Evolutionary conservation across 257 asterid species (phyloP), one percentile per base, ranked within the genome.

Genomic region (Echium plantagineum): DNA sequence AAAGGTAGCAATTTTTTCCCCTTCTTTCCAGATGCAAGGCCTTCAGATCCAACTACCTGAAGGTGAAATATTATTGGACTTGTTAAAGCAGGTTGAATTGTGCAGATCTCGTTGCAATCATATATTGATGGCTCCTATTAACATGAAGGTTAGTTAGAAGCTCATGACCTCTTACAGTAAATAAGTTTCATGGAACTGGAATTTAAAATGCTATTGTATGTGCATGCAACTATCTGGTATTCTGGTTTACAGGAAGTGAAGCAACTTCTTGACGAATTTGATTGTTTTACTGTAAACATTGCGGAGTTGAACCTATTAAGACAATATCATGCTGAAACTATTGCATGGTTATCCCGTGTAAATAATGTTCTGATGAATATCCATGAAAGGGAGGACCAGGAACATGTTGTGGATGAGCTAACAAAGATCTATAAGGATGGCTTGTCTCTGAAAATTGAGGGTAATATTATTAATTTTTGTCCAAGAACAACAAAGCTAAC

Each of bases 11-110:
- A 26, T 2, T 28, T 53, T 21, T 62, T 22, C 57, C 57, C 64
- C 58, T 58, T 68, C 22, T 66, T 75, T 66, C 60, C 70, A 90
- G 96, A 75, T 71, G 28, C 57, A 66, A 73, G 89, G 79, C 63
- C 83, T 83, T 71, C 78, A 83, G 67, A 71, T 80, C 71, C 80
- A 87, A 76, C 80, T 87, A 53, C 95, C 95, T 62, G 94, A 87
- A 76, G 69, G 69, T 61, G 85, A 75, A 71, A 66, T 72, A 68
- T 85, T 90, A 49, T 66, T 66, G 7, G 73, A 77, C 69, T 76
- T 85, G 70, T 66, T 75, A 49, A 73, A 74, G 64, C 74, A 80
- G 78, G 94, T 68, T 61, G 79, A 82, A 66, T 78, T 75, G 61
- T 90, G 95, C 57, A 82, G 71, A 67, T 83, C 85, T 71, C 78